Evolutionary conservation across 2,329 filamentous ascomycete genomes (phyloP).

Genomic region (Hansfordia pulvinata): DNA sequence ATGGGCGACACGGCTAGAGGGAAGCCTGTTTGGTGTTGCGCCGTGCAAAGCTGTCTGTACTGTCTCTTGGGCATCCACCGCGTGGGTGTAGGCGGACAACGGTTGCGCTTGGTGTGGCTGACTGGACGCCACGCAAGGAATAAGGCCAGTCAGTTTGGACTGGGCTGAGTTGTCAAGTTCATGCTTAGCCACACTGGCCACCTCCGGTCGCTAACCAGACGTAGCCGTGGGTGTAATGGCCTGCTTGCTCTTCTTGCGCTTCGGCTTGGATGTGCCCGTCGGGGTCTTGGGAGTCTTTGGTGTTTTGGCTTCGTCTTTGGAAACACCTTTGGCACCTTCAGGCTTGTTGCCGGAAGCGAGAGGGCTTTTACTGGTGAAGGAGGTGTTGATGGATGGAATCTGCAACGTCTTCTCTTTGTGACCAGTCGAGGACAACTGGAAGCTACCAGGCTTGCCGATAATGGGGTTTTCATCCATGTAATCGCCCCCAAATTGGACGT

Average conservation of each 20-base stretch:
- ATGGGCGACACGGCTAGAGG: too few species aligned
- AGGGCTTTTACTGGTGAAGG: conserved; percentile 11
- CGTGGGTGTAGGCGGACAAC: too few species aligned
- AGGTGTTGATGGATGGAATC: conserved; percentile 8
- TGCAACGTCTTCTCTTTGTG: conserved; percentile 27
- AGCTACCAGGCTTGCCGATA: conserved; percentile 50
- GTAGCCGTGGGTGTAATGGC: conserved; percentile 8
- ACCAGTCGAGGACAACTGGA: conserved; percentile 49
- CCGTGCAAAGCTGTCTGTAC: too few species aligned
- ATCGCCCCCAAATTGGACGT: conserved; percentile 46
- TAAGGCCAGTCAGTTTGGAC: too few species aligned
- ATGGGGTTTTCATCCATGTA: conserved; percentile 58
- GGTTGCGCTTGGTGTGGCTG: too few species aligned
- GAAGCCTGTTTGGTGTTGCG: too few species aligned
- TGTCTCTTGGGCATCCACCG: too few species aligned
- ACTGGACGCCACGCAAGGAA: too few species aligned
- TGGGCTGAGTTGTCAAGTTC: too few species aligned
- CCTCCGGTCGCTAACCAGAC: too few species aligned
- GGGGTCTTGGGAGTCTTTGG: conserved; percentile 19
- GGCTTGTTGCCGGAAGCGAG: conserved; percentile 3
- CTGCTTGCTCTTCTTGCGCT: conserved; percentile 22
- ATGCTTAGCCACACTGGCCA: too few species aligned
- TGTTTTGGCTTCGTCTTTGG: conserved; percentile 14
- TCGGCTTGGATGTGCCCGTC: conserved; percentile 18
- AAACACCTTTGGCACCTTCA: conserved; percentile 5